Conservation (phyloP, 2,329 filamentous ascomycete genomes). For the Atkinsonella texensis region DNA sequence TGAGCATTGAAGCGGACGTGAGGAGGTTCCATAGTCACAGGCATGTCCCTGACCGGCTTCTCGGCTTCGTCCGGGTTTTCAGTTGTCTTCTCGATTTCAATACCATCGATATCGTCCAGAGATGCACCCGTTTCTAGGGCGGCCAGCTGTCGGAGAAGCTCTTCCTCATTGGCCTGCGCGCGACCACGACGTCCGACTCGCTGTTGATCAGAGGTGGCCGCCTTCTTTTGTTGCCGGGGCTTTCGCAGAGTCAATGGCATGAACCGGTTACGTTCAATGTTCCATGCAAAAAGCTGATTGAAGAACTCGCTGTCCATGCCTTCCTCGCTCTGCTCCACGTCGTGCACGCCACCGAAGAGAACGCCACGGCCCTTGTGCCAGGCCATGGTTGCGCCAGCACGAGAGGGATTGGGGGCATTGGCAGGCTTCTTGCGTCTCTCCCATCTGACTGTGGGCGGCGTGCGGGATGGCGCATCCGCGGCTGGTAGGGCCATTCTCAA, state of each 20-base stretch:
- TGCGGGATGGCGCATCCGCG: conserved; percentile 50
- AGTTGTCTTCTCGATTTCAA: conserved; percentile 38
- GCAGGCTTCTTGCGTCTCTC: conserved; percentile 86
- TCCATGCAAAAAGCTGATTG: conserved; percentile 84
- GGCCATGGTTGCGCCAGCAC: conserved; percentile 87
- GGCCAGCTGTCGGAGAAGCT: conserved; percentile 75
- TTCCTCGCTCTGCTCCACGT: conserved; percentile 83
- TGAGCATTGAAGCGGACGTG: conserved; percentile 87
- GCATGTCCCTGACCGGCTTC: conserved; percentile 47
- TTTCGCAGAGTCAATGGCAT: conserved; percentile 73
- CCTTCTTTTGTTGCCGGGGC: conserved; percentile 52
- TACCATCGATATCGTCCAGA: conserved; percentile 38
- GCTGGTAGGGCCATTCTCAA: conserved; percentile 66
- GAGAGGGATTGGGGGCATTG: conserved; percentile 71
- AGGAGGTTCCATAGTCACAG: conserved; percentile 68
- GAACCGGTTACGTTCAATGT: conserved; percentile 88
- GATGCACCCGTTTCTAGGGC: conserved; percentile 67
- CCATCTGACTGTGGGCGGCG: conserved; percentile 70
- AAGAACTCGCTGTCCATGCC: conserved; percentile 97
- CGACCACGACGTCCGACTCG: conserved; percentile 53
- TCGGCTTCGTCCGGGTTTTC: conserved; percentile 43
- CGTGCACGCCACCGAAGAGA: conserved; percentile 86
- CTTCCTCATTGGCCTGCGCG: conserved; percentile 82
- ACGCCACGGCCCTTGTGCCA: conserved; percentile 90
- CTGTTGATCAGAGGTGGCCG: conserved; percentile 39